Percentiles rank a stretch among this genome's conserved stretches.
These are phyloP conservation scores for Arabidopsis lyrata DNA, from an alignment of 441 rosid genomes.

Conservation along the genomic window DNA sequence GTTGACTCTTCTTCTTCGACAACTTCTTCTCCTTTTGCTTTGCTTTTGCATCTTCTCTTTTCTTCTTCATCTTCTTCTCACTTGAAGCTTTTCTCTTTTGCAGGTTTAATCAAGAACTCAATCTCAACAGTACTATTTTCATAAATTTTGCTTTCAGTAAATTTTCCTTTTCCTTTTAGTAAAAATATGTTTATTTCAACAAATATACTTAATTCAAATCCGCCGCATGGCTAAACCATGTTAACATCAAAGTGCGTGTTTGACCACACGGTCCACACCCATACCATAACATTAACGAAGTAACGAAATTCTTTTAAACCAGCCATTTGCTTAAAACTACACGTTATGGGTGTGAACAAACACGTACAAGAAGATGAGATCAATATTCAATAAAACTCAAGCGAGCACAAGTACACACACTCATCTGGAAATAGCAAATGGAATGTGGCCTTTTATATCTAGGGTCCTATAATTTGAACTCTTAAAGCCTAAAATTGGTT, in stretches of 20 bases:
- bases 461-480: neutral
- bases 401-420: neutral
- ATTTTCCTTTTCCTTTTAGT: too few species aligned
- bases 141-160: neutral
- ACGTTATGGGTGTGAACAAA: neutral
- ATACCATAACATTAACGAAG: neutral
- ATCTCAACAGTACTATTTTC: neutral
- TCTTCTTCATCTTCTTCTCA: too few species aligned
- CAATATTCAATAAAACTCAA: neutral
- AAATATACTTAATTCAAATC: neutral
- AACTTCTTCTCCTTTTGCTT: too few species aligned
- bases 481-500: neutral
- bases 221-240: neutral
- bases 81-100: too few species aligned
- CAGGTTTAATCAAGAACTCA: too few species aligned
- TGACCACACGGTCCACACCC: neutral
- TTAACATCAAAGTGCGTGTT: neutral
- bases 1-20: too few species aligned
- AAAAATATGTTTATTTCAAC: neutral
- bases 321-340: neutral
- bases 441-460: neutral
- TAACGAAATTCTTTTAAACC: neutral
- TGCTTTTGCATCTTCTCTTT: too few species aligned
- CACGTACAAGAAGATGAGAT: neutral
- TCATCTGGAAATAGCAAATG: neutral